Conservation (phyloP, 73 alveolate species). For the Blepharisma stoltei region DNA sequence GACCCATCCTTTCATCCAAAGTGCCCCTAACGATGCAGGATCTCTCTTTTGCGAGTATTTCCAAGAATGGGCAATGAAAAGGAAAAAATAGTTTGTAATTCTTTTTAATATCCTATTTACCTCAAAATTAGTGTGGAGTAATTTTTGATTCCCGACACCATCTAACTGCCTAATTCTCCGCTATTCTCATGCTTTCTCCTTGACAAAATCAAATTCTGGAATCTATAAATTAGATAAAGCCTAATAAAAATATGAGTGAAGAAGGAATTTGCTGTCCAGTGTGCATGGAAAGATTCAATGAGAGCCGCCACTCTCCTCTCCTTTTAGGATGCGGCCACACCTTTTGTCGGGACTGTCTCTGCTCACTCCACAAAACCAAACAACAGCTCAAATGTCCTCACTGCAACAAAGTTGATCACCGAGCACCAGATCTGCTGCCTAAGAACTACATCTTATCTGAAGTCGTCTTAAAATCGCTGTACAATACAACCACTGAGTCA, state of each 20-base stretch:
- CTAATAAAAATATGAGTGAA: background rate
- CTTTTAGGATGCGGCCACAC: conserved; percentile 54
- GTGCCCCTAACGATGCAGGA: conserved; percentile 2
- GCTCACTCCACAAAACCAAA: conserved; percentile 16
- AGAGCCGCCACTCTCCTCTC: conserved; percentile 34
- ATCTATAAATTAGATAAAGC: too few species aligned
- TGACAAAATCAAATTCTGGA: too few species aligned
- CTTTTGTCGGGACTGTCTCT: conserved; percentile 46
- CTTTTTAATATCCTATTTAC: too few species aligned
- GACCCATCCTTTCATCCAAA: conserved; percentile 70
- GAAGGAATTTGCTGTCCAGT: conserved; percentile 35
- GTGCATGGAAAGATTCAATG: conserved; percentile 47
- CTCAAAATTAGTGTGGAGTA: too few species aligned
- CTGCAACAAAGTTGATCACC: conserved; percentile 17
- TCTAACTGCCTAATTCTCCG: too few species aligned
- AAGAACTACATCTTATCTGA: background rate
- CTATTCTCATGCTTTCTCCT: too few species aligned
- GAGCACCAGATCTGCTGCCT: background rate
- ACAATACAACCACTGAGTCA: background rate
- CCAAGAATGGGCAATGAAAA: background rate
- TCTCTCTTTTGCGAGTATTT: background rate
- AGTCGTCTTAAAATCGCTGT: background rate
- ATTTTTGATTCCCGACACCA: too few species aligned
- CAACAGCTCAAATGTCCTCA: background rate
- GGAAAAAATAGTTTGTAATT: background rate